These are phyloP conservation scores for Claviceps spartinae DNA, from an alignment of 2,329 filamentous ascomycete genomes.

Conservation along the genomic window DNA sequence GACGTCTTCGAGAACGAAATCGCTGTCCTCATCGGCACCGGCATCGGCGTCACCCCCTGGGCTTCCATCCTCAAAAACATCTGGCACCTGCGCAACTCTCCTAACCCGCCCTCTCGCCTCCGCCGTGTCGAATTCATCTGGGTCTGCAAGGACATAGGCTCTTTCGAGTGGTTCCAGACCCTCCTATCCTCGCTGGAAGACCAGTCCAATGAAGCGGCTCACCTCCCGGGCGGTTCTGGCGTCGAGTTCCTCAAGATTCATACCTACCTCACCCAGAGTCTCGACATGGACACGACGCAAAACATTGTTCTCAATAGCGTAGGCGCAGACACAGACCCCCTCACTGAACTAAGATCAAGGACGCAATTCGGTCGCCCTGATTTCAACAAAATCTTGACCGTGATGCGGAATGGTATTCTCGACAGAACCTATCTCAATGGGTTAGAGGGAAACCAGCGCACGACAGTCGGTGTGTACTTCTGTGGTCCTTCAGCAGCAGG, in stretches of 20 bases:
- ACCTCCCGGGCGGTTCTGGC: constrained; percentile 51
- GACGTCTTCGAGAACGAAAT: constrained; percentile 94
- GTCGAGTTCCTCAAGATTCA: constrained; percentile 92
- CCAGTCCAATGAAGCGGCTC: constrained; percentile 61
- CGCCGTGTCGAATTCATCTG: constrained; percentile 97
- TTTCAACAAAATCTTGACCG: constrained; percentile 64
- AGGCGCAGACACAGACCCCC: constrained; percentile 71
- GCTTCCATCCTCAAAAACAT: constrained; percentile 90
- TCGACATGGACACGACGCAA: constrained; percentile 83
- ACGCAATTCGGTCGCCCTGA: constrained; percentile 95
- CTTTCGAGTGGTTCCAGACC: constrained; percentile 98
- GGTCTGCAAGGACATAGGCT: constrained; percentile 90
- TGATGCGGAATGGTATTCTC: constrained; percentile 78
- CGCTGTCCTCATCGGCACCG: constrained; percentile 71
- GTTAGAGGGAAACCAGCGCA: constrained; percentile 60
- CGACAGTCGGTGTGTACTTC: constrained; percentile 93
- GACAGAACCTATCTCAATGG: constrained; percentile 77
- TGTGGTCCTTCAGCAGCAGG: constrained; percentile 70
- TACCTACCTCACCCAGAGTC: constrained; percentile 88
- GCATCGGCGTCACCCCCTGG: constrained; percentile 81
- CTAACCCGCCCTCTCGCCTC: constrained; percentile 78
- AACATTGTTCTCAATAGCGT: constrained; percentile 97
- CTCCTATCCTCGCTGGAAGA: constrained; percentile 81
- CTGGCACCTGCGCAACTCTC: constrained; percentile 84
- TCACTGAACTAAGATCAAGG: constrained; percentile 78